Evolutionary conservation across 2,329 filamentous ascomycete genomes (phyloP), one percentile per base, ranked within the genome.

Genomic region (Colletotrichum tamarilloi): DNA sequence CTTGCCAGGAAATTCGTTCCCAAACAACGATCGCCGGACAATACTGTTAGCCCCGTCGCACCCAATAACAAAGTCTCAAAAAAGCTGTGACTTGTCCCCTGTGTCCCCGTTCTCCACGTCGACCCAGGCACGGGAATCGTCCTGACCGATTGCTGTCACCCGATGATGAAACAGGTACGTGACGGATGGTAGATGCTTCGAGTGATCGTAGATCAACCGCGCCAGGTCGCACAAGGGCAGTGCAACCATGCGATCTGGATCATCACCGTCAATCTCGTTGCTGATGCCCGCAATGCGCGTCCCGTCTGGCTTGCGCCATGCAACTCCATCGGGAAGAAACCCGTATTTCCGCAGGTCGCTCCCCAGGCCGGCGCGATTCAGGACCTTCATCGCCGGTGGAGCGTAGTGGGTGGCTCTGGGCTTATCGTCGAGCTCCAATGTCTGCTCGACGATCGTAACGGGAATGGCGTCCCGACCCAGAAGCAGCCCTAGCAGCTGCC

Each of bases 391-490:
- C 0, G 89, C 90, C 0, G 89, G 85, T 0, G 88, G 84, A 6
- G 87, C 88, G 78, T 91, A 91, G 78, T 92, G 89, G 4, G 90
- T 88, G 19, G 90, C 90, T 30, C 90, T 88, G 0, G 91, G 90
- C 70, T 89, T 88, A 68, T 87, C 83, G 80, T 91, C 88, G 42
- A 92, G 83, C 68, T 86, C 82, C 26, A 83, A 78, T 2, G 86
- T 84, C 4, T 87, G 86, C 76, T 92, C 90, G 65, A 92, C 82
- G 35, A 90, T 83, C 26, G 86, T 86, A 59, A 88, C 85, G 42
- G 84, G 81, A 75, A 91, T 88, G 62, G 84, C 83, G 64, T 86
- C 83, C 75, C 86, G 85, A 24, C 86, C 84, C 5, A 91, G 85
- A 3, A 90, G 83, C 4, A 90, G 82, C 19, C 82, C 84, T 26